phyloP scores from a whole-genome alignment of 2,329 filamentous ascomycete species.

The Diaporthe citrichinensis region DNA sequence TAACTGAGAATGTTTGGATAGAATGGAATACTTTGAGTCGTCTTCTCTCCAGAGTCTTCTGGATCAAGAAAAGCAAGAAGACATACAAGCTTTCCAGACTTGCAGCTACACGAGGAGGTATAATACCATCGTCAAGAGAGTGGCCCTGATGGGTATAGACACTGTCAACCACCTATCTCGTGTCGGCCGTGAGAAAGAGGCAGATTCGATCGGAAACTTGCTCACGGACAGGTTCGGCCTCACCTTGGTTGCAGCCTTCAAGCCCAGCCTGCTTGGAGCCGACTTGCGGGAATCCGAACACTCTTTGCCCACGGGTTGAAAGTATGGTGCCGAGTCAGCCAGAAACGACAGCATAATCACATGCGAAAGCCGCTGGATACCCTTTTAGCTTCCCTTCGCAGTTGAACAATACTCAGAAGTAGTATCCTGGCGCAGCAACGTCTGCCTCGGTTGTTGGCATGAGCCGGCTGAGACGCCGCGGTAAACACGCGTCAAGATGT shows the following conservation, averaged over 20 bases:
- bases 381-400: not conserved
- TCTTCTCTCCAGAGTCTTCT: conserved; percentile 46
- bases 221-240: conserved; percentile 50
- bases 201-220: conserved; percentile 51
- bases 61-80: conserved; percentile 45
- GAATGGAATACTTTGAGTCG: conserved; percentile 50
- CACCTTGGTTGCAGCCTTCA: conserved; percentile 27
- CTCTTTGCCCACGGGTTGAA: conserved; percentile 5
- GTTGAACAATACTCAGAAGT: not conserved
- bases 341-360: not conserved
- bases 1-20: not conserved
- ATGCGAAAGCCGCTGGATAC: not conserved
- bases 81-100: conserved; percentile 43
- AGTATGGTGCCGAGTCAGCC: not conserved
- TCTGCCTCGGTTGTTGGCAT: not conserved
- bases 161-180: conserved; percentile 61
- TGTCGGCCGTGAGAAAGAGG: conserved; percentile 57
- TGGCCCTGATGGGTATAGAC: conserved; percentile 60
- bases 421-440: not conserved
- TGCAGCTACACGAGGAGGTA: conserved; percentile 35
- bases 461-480: not conserved
- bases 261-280: not conserved
- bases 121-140: conserved; percentile 44
- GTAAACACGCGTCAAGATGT: not conserved
- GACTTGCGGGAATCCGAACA: not conserved